Evolutionary conservation across 2,329 filamentous ascomycete genomes (phyloP).

Genomic region (Diaporthe sp.): DNA sequence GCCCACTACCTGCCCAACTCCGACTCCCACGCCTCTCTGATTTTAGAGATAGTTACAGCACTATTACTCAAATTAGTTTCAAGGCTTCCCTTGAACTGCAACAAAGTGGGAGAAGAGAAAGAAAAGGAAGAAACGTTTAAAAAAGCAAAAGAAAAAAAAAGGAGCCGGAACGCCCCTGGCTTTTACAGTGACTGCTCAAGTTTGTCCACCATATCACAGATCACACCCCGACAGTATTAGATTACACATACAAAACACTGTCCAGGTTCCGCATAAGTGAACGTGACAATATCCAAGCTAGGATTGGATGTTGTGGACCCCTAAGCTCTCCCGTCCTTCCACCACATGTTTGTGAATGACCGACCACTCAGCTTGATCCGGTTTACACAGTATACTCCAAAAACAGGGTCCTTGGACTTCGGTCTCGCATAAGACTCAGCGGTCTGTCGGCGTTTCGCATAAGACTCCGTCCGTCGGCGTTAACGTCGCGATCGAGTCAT

Average conservation of each 20-base stretch:
- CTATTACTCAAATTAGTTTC: not conserved
- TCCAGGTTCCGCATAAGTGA: not conserved
- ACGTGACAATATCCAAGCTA: not conserved
- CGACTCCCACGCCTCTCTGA: not conserved
- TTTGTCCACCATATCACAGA: not conserved
- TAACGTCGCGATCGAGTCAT: not conserved
- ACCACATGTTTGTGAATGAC: no score
- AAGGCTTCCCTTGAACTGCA: not conserved
- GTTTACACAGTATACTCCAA: no score
- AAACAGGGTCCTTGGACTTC: not conserved
- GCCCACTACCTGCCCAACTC: slow-evolving; percentile 15
- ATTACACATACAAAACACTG: not conserved
- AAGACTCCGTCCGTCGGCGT: not conserved
- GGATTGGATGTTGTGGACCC: not conserved
- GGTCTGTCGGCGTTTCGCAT: not conserved
- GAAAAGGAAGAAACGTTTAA: not conserved
- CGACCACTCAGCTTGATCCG: no score
- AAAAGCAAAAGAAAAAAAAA: not conserved
- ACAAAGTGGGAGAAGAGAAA: not conserved
- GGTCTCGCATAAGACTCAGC: no score
- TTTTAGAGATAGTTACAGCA: no score
- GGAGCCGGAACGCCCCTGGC: not conserved
- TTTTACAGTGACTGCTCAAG: not conserved
- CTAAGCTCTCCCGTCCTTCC: no score
- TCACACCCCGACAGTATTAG: not conserved